Conservation (phyloP, 2,329 filamentous ascomycete species). For the Ustulina deusta region DNA sequence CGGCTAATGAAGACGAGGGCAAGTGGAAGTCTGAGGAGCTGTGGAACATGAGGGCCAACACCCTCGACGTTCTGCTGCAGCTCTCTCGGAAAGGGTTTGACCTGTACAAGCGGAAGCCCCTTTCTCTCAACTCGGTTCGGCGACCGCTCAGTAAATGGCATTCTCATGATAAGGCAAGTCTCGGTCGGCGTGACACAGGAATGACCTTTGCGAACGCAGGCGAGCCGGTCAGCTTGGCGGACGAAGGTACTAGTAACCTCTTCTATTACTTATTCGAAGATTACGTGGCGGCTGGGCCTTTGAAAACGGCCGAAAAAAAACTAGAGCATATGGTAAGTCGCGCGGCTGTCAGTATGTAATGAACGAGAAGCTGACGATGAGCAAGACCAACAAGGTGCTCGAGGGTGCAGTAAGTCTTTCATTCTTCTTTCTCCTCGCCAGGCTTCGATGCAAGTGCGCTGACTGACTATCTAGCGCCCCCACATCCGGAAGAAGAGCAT, state of each 20-base stretch:
- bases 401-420: constrained; percentile 50
- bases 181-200: constrained; percentile 42
- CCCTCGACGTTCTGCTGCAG: constrained; percentile 54
- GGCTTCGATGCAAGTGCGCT: constrained; percentile 20
- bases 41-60: constrained; percentile 55
- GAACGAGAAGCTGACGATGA: constrained; percentile 34
- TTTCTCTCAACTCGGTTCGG: constrained; percentile 57
- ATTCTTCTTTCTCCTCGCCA: constrained; percentile 4
- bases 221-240: constrained; percentile 44
- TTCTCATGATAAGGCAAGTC: constrained; percentile 41
- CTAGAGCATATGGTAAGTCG: constrained; percentile 62
- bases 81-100: constrained; percentile 55
- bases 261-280: constrained; percentile 78
- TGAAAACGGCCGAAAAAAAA: constrained; percentile 60
- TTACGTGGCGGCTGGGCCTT: constrained; percentile 69
- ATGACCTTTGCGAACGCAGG: constrained; percentile 38
- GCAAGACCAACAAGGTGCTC: constrained; percentile 53
- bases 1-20: constrained; percentile 40
- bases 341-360: not conserved
- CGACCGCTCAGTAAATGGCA: constrained; percentile 56
- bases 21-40: constrained; percentile 50
- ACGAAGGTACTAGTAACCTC: constrained; percentile 68
- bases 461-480: constrained; percentile 43
- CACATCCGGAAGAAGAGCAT: constrained; percentile 57
- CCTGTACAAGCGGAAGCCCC: constrained; percentile 54